phyloP scores from a whole-genome alignment of 805 yeast genomes.

The Saturnispora hagleri region DNA sequence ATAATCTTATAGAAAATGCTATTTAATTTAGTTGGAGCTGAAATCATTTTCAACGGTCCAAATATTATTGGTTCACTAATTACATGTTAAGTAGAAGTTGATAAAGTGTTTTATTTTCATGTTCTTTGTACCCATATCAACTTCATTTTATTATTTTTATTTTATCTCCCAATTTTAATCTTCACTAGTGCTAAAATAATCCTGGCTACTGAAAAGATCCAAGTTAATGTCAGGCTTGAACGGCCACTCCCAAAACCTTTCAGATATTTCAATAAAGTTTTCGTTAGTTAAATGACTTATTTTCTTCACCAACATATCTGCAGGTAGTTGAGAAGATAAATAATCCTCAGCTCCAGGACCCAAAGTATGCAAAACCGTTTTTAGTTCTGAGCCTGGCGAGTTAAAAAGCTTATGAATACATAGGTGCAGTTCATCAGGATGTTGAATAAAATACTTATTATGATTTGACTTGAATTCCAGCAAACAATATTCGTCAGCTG shows the following conservation, averaged over 20 bases:
- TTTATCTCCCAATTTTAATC: background rate
- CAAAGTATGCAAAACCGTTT: slow-evolving; percentile 40
- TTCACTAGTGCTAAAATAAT: slow-evolving; percentile 1
- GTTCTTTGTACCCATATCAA: background rate
- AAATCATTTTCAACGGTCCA: background rate
- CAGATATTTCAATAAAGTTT: slow-evolving; percentile 45
- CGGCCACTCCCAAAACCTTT: slow-evolving; percentile 66
- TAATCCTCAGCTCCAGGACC: slow-evolving; percentile 79
- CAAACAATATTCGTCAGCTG: slow-evolving; percentile 21
- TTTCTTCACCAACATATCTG: slow-evolving; percentile 33
- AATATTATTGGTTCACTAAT: background rate
- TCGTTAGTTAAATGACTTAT: slow-evolving; percentile 42
- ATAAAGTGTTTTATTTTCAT: background rate
- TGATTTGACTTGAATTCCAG: slow-evolving; percentile 26
- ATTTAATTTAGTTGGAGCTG: background rate
- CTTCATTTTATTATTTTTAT: background rate
- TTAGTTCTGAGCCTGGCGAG: slow-evolving; percentile 30
- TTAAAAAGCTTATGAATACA: slow-evolving; percentile 55
- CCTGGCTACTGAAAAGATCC: slow-evolving; percentile 16
- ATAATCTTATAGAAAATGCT: background rate
- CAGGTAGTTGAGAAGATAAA: slow-evolving; percentile 27
- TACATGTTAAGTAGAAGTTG: background rate
- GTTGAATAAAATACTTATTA: slow-evolving; percentile 22
- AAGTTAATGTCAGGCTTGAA: slow-evolving; percentile 49
- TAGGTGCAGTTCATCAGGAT: slow-evolving; percentile 54